phyloP scores from a whole-genome alignment of 768 basidiomycete genomes.

The Suillus paluster region DNA sequence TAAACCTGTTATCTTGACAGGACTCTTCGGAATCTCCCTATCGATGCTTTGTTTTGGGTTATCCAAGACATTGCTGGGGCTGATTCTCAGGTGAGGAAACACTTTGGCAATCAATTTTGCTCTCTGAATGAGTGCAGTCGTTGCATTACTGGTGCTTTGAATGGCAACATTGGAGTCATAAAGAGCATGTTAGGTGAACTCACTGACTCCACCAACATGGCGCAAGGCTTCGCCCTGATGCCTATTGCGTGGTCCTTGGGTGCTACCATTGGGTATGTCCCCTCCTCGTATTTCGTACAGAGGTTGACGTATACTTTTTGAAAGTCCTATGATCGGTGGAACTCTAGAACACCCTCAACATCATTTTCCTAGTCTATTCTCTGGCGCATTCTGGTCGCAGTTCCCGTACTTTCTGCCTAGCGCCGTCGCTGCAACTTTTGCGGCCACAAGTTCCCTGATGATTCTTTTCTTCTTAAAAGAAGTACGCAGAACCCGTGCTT shows the following conservation, averaged over 20 bases:
- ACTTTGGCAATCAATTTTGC: neutral
- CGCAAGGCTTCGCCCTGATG: conserved; percentile 40
- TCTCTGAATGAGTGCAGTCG: conserved; percentile 38
- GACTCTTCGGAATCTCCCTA: conserved; percentile 40
- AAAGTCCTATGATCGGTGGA: conserved; percentile 66
- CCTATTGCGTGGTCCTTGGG: conserved; percentile 40
- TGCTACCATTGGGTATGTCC: conserved; percentile 36
- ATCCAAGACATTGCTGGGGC: conserved; percentile 57
- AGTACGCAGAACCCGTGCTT: conserved; percentile 18
- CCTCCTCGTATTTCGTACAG: conserved; percentile 31
- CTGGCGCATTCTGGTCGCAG: conserved; percentile 49
- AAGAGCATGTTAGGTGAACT: conserved; percentile 73
- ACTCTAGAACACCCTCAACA: conserved; percentile 60
- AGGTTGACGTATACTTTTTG: conserved; percentile 15
- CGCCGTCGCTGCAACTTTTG: conserved; percentile 37
- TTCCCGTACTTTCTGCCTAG: conserved; percentile 55
- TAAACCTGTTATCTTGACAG: conserved; percentile 50
- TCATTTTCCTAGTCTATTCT: conserved; percentile 53
- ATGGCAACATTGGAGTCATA: conserved; percentile 74
- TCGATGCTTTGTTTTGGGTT: conserved; percentile 69
- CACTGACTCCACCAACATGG: conserved; percentile 62
- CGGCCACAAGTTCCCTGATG: conserved; percentile 24
- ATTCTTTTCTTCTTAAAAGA: conserved; percentile 33
- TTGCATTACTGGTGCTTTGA: conserved; percentile 67
- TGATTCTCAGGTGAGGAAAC: conserved; percentile 56